Evolutionary conservation across 495 filamentous ascomycete species (phyloP).

Genomic region (Neurospora discreta): DNA sequence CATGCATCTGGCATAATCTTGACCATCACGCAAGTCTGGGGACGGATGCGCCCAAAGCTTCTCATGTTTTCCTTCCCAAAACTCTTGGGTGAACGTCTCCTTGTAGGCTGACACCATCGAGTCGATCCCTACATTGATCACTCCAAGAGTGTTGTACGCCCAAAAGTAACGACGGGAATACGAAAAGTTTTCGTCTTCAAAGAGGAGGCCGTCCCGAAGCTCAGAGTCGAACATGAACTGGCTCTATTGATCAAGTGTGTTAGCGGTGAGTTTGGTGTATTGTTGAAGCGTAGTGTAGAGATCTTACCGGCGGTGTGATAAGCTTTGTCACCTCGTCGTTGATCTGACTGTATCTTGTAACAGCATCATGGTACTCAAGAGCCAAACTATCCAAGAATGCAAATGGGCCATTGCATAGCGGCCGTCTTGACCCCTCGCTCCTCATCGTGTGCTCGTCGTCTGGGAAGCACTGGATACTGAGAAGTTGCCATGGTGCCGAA

Average conservation of each 20-base stretch:
- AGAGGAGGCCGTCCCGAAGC: conserved; percentile 41
- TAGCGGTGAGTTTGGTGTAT: background rate
- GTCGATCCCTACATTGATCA: conserved; percentile 46
- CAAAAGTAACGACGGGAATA: conserved; percentile 48
- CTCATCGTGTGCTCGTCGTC: conserved; percentile 39
- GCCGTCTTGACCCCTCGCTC: conserved; percentile 25
- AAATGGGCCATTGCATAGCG: conserved; percentile 41
- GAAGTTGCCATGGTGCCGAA: conserved; percentile 41
- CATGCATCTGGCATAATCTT: conserved; percentile 9
- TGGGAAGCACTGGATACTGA: conserved; percentile 41
- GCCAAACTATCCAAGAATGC: conserved; percentile 40
- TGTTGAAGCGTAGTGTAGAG: background rate
- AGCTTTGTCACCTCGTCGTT: conserved; percentile 36
- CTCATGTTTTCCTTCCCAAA: conserved; percentile 39
- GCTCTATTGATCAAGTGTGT: conserved; percentile 8
- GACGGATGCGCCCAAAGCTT: conserved; percentile 25
- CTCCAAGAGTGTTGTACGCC: conserved; percentile 43
- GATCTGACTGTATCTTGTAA: conserved; percentile 36
- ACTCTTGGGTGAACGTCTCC: conserved; percentile 36
- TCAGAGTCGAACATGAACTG: conserved; percentile 43
- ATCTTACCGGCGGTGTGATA: conserved; percentile 34
- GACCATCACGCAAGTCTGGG: conserved; percentile 4
- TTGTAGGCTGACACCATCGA: conserved; percentile 37
- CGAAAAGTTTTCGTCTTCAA: conserved; percentile 45
- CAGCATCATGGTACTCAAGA: conserved; percentile 40